phyloP scores from a whole-genome alignment of 202 grass and related monocot species.

The Bolboschoenoplectus hybrid region DNA sequence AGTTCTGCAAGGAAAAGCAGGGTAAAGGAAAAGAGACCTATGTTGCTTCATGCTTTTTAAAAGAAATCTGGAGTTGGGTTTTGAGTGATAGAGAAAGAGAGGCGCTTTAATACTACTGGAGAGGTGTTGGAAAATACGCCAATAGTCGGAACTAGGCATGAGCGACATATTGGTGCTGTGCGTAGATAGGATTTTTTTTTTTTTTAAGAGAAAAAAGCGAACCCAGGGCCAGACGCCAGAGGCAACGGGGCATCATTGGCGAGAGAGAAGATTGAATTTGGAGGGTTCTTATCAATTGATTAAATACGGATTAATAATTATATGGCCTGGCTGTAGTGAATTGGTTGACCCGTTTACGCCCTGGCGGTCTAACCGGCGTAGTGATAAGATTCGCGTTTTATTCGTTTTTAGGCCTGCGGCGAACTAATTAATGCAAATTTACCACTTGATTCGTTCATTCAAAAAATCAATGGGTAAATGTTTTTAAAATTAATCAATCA shows the following conservation, averaged over 20 bases:
- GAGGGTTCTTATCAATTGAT: not conserved
- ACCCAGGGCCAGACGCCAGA: not conserved
- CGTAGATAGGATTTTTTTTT: not conserved
- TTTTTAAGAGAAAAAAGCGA: conserved; percentile 22
- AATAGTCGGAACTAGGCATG: conserved; percentile 29
- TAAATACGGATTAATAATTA: not conserved
- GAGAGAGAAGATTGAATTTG: not conserved
- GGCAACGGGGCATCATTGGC: not conserved
- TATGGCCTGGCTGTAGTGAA: not conserved
- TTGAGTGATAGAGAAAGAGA: conserved; percentile 24
- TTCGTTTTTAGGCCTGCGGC: too few species aligned
- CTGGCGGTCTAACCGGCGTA: too few species aligned
- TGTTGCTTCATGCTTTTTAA: conserved; percentile 11
- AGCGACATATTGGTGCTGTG: not conserved
- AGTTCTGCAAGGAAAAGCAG: conserved; percentile 13
- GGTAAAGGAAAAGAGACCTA: not conserved
- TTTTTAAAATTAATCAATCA: too few species aligned
- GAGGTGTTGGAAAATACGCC: conserved; percentile 29
- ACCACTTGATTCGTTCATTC: too few species aligned
- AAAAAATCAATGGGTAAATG: too few species aligned
- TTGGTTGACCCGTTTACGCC: not conserved
- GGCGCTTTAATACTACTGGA: conserved; percentile 1
- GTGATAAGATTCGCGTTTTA: too few species aligned
- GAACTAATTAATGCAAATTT: too few species aligned
- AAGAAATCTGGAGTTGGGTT: conserved; percentile 21